These are phyloP conservation scores for Cordyceps javanica DNA, from an alignment of 2,329 filamentous ascomycete species.

Conservation along the genomic window DNA sequence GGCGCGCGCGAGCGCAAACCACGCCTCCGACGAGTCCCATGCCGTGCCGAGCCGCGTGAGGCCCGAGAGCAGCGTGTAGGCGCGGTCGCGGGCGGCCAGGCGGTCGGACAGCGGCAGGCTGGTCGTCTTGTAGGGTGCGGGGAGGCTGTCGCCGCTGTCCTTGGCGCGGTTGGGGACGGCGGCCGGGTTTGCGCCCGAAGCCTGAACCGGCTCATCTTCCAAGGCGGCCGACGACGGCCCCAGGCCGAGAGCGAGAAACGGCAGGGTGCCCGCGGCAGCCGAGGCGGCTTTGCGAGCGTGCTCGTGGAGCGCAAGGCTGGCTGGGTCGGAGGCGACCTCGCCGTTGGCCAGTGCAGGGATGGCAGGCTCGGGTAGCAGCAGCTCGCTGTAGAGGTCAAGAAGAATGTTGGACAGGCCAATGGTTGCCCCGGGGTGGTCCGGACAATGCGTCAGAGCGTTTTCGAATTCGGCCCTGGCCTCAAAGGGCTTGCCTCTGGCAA, in stretches of 20 bases:
- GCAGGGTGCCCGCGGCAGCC: constrained; percentile 24
- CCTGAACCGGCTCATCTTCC: constrained; percentile 19
- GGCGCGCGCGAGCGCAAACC: constrained; percentile 80
- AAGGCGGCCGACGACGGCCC: constrained; percentile 20
- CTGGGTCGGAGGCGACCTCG: constrained; percentile 15
- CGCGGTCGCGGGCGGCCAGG: constrained; percentile 83
- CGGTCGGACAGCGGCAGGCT: constrained; percentile 70
- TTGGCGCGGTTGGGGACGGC: constrained; percentile 20
- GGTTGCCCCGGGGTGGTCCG: constrained; percentile 73
- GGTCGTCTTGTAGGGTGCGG: constrained; percentile 48
- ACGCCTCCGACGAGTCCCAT: constrained; percentile 91
- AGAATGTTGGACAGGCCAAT: constrained; percentile 80
- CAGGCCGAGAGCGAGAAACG: constrained; percentile 43
- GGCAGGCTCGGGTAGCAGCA: constrained; percentile 53
- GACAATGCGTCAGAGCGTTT: constrained; percentile 69
- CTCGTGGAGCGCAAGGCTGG: constrained; percentile 14
- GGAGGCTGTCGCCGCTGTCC: constrained; percentile 31
- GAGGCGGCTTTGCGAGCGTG: constrained; percentile 8
- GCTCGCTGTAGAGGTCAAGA: constrained; percentile 74
- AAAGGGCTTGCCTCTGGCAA: constrained; percentile 57
- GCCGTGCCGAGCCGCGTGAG: constrained; percentile 79
- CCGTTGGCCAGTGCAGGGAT: constrained; percentile 36
- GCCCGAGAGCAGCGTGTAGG: constrained; percentile 73
- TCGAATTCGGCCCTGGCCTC: constrained; percentile 75
- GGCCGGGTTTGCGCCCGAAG: constrained; percentile 12